Conservation (phyloP, 768 basidiomycete genomes). For the Dictyophora rubrovolvata region DNA sequence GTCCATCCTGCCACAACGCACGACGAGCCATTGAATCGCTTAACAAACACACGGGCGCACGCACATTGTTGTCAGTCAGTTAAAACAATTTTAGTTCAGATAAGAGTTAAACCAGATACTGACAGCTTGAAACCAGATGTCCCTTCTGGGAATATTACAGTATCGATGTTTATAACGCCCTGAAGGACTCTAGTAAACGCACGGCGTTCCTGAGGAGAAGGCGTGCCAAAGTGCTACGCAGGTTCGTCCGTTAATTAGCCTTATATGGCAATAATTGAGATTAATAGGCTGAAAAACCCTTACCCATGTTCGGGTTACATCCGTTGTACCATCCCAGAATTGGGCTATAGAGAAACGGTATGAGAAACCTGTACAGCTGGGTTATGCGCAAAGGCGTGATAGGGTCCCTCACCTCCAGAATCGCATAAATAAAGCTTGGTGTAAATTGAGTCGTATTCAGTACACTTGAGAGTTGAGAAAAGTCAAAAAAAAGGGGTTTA, state of each 20-base stretch:
- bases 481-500: slow-evolving; percentile 18
- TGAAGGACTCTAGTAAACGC: slow-evolving; percentile 89
- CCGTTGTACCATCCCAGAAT: slow-evolving; percentile 90
- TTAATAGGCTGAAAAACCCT: slow-evolving; percentile 13
- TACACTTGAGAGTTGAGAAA: not conserved
- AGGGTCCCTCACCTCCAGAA: slow-evolving; percentile 53
- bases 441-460: slow-evolving; percentile 25
- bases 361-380: not conserved
- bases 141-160: slow-evolving; percentile 69
- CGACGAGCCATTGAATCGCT: slow-evolving; percentile 78
- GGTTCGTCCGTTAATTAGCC: not conserved
- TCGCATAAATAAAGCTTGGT: slow-evolving; percentile 67
- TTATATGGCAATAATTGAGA: not conserved
- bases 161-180: slow-evolving; percentile 85
- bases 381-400: not conserved
- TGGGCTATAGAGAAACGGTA: slow-evolving; percentile 41
- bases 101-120: slow-evolving; percentile 11
- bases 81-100: not conserved
- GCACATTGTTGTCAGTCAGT: too few species aligned
- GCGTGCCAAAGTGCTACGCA: slow-evolving; percentile 75
- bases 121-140: slow-evolving; percentile 60
- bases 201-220: slow-evolving; percentile 71
- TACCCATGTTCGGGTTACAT: slow-evolving; percentile 85
- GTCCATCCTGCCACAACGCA: slow-evolving; percentile 76
- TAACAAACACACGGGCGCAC: not conserved